Conservation (phyloP, 495 filamentous ascomycete species). For the Aspergillus ellipticus region DNA sequence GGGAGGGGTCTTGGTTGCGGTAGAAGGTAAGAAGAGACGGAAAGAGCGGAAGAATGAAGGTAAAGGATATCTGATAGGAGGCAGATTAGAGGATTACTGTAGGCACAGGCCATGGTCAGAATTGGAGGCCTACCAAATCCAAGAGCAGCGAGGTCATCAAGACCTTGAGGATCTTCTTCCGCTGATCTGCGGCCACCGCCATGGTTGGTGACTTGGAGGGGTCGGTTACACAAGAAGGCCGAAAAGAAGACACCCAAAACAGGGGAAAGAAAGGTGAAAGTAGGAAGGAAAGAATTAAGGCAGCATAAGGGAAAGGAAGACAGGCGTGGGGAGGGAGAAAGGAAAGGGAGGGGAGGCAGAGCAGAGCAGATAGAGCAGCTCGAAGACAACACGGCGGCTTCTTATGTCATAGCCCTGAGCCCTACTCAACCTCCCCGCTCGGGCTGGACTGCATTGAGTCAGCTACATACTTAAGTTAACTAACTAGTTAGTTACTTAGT, state of each 20-base stretch:
- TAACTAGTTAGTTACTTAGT: no score
- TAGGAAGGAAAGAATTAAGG: slow-evolving; percentile 2
- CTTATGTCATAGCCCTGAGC: slow-evolving; percentile 15
- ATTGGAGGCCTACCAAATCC: slow-evolving; percentile 53
- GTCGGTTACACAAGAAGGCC: slow-evolving; percentile 9
- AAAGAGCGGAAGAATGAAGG: slow-evolving; percentile 97
- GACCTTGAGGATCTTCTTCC: slow-evolving; percentile 82
- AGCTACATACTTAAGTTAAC: background rate
- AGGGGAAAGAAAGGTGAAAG: slow-evolving; percentile 12
- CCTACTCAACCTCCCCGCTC: background rate
- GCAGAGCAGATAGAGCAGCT: background rate
- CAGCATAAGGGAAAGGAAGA: slow-evolving; percentile 2
- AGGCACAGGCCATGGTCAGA: slow-evolving; percentile 1
- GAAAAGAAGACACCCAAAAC: background rate
- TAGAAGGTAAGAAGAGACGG: slow-evolving; percentile 95
- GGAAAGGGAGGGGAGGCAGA: background rate
- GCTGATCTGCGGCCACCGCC: slow-evolving; percentile 41
- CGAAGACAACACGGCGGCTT: background rate
- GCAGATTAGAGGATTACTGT: background rate
- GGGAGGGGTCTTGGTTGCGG: slow-evolving; percentile 58
- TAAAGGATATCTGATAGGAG: slow-evolving; percentile 67
- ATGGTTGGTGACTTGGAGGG: slow-evolving; percentile 23
- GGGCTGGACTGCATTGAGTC: background rate
- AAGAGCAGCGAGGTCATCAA: slow-evolving; percentile 67
- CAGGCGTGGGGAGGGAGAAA: background rate